phyloP scores from a whole-genome alignment of 345 rosid species.

The Ricinus communis region DNA sequence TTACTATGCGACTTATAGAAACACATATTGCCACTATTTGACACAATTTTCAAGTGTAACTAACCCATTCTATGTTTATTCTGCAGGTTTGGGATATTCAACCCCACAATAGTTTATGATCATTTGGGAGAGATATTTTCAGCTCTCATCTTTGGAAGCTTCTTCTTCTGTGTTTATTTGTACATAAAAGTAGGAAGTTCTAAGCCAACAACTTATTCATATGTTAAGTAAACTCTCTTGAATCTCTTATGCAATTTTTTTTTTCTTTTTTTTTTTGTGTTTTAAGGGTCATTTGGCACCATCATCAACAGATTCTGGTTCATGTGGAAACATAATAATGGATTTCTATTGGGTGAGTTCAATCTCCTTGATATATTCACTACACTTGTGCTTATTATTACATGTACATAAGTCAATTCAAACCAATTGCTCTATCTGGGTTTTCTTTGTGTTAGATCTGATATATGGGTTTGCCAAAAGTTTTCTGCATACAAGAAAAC shows the following conservation, averaged over 20 bases:
- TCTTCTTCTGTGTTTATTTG: slow-evolving; percentile 78
- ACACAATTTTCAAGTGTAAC: not conserved
- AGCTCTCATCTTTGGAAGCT: slow-evolving; percentile 84
- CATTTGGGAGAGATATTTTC: slow-evolving; percentile 96
- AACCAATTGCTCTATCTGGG: not conserved
- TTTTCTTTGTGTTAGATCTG: not conserved
- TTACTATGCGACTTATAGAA: not conserved
- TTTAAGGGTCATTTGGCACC: slow-evolving; percentile 86
- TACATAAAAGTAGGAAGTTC: slow-evolving; percentile 72
- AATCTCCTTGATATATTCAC: slow-evolving; percentile 7
- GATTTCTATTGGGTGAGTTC: slow-evolving; percentile 96
- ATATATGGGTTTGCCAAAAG: not conserved
- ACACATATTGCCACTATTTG: not conserved
- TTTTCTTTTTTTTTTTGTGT: not conserved
- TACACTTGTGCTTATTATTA: slow-evolving; percentile 4
- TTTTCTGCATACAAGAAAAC: not conserved
- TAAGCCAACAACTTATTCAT: slow-evolving; percentile 7
- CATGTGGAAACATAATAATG: slow-evolving; percentile 80
- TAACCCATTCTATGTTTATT: slow-evolving; percentile 14
- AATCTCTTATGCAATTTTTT: slow-evolving; percentile 27
- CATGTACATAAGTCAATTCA: not conserved
- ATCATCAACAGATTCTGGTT: slow-evolving; percentile 92
- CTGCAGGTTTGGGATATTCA: slow-evolving; percentile 91
- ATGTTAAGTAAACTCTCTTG: slow-evolving; percentile 10
- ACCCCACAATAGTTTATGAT: slow-evolving; percentile 83